Evolutionary conservation across 2,329 filamentous ascomycete genomes (phyloP).

Genomic region (Nothopassalora personata): DNA sequence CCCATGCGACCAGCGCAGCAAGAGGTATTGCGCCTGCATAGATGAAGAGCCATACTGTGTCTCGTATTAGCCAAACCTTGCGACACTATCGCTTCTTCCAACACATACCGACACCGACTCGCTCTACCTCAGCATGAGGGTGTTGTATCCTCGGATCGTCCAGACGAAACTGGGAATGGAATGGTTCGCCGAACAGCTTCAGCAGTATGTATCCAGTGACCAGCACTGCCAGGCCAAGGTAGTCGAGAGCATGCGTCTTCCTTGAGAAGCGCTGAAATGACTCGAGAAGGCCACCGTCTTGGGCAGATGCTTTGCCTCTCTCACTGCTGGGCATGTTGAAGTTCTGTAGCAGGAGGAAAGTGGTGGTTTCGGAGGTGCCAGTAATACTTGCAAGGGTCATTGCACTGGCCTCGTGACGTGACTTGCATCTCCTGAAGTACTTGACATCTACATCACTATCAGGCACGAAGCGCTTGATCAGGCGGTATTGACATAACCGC

Average conservation of each 20-base stretch:
- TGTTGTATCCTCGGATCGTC: conserved; percentile 80
- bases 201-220: conserved; percentile 57
- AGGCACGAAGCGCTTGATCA: not conserved
- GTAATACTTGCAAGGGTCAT: not conserved
- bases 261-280: conserved; percentile 35
- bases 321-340: conserved; percentile 3
- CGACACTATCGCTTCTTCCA: not conserved
- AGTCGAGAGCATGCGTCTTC: conserved; percentile 84
- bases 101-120: conserved; percentile 68
- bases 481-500: no score
- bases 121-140: conserved; percentile 76
- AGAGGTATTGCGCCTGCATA: conserved; percentile 73
- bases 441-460: not conserved
- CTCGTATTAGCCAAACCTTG: not conserved
- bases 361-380: not conserved
- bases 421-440: not conserved
- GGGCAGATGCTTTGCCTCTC: not conserved
- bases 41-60: conserved; percentile 64
- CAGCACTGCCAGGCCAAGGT: conserved; percentile 70
- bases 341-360: not conserved
- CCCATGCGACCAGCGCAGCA: conserved; percentile 60
- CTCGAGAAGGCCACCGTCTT: conserved; percentile 15
- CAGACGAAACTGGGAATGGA: conserved; percentile 90
- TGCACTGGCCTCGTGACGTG: not conserved
- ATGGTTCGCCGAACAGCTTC: conserved; percentile 70